These are phyloP conservation scores for Leccinum incarnatum DNA, from an alignment of 768 basidiomycete genomes.

Conservation along the genomic window DNA sequence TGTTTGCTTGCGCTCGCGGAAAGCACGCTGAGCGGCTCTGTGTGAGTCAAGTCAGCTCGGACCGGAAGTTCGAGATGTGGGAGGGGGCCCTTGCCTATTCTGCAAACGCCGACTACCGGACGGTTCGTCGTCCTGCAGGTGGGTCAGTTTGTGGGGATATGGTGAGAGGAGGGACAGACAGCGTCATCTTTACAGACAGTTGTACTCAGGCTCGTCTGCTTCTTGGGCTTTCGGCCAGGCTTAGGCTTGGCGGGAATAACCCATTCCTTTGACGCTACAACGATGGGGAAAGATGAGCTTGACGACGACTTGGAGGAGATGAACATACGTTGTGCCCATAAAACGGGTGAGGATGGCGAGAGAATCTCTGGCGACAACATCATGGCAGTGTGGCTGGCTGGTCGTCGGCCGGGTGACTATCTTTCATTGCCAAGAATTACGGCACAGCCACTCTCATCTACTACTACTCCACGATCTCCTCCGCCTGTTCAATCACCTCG, in stretches of 20 bases:
- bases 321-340: slow-evolving; percentile 73
- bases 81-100: slow-evolving; percentile 52
- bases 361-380: slow-evolving; percentile 26
- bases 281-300: not conserved
- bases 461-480: slow-evolving; percentile 55
- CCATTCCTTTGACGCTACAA: slow-evolving; percentile 84
- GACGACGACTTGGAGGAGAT: not conserved
- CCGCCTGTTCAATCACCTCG: slow-evolving; percentile 88
- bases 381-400: slow-evolving; percentile 19
- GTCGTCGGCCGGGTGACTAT: not conserved
- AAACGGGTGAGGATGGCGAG: slow-evolving; percentile 48
- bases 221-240: slow-evolving; percentile 87
- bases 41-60: slow-evolving; percentile 9
- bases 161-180: slow-evolving; percentile 36
- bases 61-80: not conserved
- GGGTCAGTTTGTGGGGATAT: slow-evolving; percentile 6
- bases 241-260: slow-evolving; percentile 83
- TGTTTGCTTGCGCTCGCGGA: slow-evolving; percentile 85
- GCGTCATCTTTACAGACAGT: slow-evolving; percentile 42
- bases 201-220: slow-evolving; percentile 40
- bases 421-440: not conserved
- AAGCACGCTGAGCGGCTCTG: slow-evolving; percentile 87
- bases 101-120: slow-evolving; percentile 68
- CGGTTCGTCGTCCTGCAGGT: slow-evolving; percentile 40
- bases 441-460: slow-evolving; percentile 24